Evolutionary conservation across 441 rosid genomes (phyloP).

Genomic region (Codiaeum variegatum): DNA sequence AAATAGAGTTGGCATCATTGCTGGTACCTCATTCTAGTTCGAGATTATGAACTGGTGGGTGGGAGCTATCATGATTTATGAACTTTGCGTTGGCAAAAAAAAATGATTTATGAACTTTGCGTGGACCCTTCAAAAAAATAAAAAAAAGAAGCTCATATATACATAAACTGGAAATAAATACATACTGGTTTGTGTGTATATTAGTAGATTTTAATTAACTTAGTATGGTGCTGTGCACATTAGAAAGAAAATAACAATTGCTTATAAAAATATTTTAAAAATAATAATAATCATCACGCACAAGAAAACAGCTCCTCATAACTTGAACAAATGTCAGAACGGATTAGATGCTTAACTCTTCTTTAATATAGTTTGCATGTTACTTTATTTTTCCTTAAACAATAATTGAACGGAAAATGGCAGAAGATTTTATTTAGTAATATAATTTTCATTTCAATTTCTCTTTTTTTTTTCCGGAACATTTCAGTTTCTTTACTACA

Average conservation of each 20-base stretch:
- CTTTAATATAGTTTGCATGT: background rate
- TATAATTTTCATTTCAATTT: background rate
- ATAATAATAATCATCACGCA: background rate
- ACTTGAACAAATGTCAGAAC: background rate
- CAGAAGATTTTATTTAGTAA: background rate
- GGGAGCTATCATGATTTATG: background rate
- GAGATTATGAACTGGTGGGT: background rate
- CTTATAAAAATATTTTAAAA: background rate
- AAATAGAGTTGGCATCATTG: background rate
- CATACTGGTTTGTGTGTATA: background rate
- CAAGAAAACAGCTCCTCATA: background rate
- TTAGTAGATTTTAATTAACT: background rate
- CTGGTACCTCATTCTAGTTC: background rate
- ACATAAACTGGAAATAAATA: background rate
- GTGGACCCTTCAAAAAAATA: background rate
- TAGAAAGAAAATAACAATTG: background rate
- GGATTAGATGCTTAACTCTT: background rate
- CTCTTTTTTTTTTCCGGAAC: no score
- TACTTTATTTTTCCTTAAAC: background rate
- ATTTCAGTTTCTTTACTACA: no score
- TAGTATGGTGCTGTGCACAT: no score
- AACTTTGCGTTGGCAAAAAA: constrained; percentile 7
- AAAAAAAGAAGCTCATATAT: no score
- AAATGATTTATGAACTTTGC: constrained; percentile 1
- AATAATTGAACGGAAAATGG: background rate